These are phyloP conservation scores for Lactifluus hygrophoroides DNA, from an alignment of 768 basidiomycete genomes.

Conservation along the genomic window DNA sequence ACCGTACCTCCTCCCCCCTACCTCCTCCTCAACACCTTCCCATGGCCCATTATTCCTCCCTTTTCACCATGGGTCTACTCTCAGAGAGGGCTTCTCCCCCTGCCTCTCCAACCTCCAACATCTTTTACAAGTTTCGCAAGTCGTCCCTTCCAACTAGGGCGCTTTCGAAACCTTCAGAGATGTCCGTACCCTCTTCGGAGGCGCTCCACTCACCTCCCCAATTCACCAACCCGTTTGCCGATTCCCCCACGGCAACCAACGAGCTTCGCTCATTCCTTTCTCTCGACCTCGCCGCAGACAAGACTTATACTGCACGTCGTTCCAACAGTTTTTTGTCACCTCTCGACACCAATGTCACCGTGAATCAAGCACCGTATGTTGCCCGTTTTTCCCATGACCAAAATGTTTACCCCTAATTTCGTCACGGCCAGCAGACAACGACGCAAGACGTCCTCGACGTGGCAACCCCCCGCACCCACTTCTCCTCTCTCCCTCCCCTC, in stretches of 20 bases:
- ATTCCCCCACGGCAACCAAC: not conserved
- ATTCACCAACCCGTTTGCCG: conserved; percentile 16
- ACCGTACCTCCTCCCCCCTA: not conserved
- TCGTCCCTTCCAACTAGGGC: conserved; percentile 13
- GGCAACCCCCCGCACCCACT: not conserved
- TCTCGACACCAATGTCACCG: conserved; percentile 25
- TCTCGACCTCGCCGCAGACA: conserved; percentile 55
- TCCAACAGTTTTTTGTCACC: conserved; percentile 28
- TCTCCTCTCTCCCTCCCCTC: conserved; percentile 10
- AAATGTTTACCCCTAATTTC: not conserved
- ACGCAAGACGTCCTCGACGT: not conserved
- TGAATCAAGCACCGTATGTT: conserved; percentile 10
- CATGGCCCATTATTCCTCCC: conserved; percentile 19
- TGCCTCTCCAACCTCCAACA: not conserved
- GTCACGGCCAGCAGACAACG: conserved; percentile 12
- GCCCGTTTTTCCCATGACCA: not conserved
- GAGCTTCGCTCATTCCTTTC: conserved; percentile 52
- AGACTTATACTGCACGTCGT: conserved; percentile 30
- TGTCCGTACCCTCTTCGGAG: not conserved
- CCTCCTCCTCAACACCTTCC: not conserved
- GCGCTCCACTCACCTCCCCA: not conserved
- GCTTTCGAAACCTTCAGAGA: not conserved
- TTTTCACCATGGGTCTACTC: conserved; percentile 19
- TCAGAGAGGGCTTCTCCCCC: conserved; percentile 16
- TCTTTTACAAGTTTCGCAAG: conserved; percentile 19